Conservation (phyloP, 2,329 filamentous ascomycete species). For the Bipolaris cookei region DNA sequence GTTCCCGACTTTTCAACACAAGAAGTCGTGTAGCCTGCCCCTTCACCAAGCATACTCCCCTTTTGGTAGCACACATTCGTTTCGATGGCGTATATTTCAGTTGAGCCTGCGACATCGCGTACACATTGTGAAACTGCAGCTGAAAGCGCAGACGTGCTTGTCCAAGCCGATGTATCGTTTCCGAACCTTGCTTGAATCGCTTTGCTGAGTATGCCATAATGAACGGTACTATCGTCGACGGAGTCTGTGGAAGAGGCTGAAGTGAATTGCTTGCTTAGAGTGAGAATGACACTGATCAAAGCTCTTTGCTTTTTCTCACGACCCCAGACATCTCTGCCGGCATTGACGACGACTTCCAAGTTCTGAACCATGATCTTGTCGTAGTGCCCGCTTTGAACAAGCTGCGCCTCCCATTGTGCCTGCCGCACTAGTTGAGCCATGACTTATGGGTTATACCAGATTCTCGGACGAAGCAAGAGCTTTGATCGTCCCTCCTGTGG, state of each 20-base stretch:
- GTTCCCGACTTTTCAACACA: slow-evolving; percentile 28
- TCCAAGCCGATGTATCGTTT: slow-evolving; percentile 30
- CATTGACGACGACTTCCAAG: slow-evolving; percentile 63
- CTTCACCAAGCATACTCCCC: slow-evolving; percentile 69
- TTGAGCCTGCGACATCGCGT: slow-evolving; percentile 34
- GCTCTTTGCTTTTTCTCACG: slow-evolving; percentile 68
- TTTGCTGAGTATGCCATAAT: slow-evolving; percentile 76
- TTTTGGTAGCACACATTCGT: slow-evolving; percentile 68
- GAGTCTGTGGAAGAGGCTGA: slow-evolving; percentile 65
- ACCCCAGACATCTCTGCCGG: slow-evolving; percentile 73
- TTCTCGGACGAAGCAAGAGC: neutral
- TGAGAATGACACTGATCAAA: slow-evolving; percentile 65
- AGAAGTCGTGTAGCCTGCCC: slow-evolving; percentile 58
- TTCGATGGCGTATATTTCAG: slow-evolving; percentile 51
- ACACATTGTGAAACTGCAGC: slow-evolving; percentile 23
- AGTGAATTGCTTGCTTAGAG: slow-evolving; percentile 62
- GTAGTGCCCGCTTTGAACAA: slow-evolving; percentile 28
- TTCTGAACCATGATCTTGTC: slow-evolving; percentile 66
- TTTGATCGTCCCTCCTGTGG: neutral
- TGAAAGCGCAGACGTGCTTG: slow-evolving; percentile 32
- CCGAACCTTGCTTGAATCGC: slow-evolving; percentile 60
- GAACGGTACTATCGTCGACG: slow-evolving; percentile 72
- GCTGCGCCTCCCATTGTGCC: slow-evolving; percentile 29
- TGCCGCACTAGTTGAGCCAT: slow-evolving; percentile 27
- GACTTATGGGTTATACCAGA: neutral